Base-by-base conservation (phyloP, 768 basidiomycete species). In the Hypsizygus marmoreus region DNA sequence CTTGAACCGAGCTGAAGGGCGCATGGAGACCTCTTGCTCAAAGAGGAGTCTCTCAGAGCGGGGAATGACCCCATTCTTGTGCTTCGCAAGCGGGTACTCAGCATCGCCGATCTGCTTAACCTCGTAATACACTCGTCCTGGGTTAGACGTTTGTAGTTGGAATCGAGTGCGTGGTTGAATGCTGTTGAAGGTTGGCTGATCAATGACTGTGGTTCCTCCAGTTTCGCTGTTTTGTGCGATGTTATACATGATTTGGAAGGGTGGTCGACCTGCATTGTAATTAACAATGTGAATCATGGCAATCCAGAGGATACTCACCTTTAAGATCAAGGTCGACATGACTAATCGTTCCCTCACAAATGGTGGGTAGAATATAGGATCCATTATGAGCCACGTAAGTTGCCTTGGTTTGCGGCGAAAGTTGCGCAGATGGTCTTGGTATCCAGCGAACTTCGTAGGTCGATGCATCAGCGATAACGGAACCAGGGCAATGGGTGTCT, bases 201-300 rank as follows among this genome's bases (percentile, higher is more conserved):
- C 88, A 23, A 88, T 69, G 36, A 91, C 73, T 50, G 73, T 80
- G 2, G 82, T 87, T 5, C 81, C 85, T 4, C 89, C 87, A 13
- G 72, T 70, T 7, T 85, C 86, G 42, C 71, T 76, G 40, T 84
- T 76, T 60, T 80, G 77, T 1, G 86, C 90, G 43, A 92, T 81
- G 53, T 91, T 88, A 65, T 95, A 97, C 77, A 81, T 86, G 51
- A 95, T 84, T 61, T 95, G 86, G 79, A 95, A 97, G 0, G 94
- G 94, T n/a, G 91, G 84, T 16, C 84, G 82, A 40, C 94, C 94
- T 89, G 56, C 20, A n/a, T 23, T 35, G 19, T 6, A 26, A 25
- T 47, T 16, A 34, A 23, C 35, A 0, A 30, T 20, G 29, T 5
- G 7, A 29, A 29, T 19, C 16, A 13, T 19, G 6, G 44, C 16